phyloP scores from a whole-genome alignment of 148 eudicot genomes.

The Chenopodium suecicum region DNA sequence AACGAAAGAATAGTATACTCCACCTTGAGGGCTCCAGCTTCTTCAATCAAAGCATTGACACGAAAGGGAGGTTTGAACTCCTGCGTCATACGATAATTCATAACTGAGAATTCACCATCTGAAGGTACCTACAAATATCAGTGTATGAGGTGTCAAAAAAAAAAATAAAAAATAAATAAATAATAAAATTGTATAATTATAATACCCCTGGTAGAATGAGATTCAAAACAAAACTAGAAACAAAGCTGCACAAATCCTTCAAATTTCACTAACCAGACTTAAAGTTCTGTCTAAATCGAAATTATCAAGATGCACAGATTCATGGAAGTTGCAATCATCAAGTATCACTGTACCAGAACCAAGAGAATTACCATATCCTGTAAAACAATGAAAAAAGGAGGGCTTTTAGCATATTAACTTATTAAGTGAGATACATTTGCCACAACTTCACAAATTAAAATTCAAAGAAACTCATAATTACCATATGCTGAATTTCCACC shows the following conservation, averaged over 20 bases:
- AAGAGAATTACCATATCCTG: constrained; percentile 69
- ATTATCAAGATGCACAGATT: constrained; percentile 91
- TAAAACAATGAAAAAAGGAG: constrained; percentile 8
- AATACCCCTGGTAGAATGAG: not conserved
- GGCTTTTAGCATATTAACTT: constrained; percentile 1
- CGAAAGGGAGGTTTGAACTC: constrained; percentile 95
- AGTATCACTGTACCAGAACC: constrained; percentile 84
- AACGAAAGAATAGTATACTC: constrained; percentile 2
- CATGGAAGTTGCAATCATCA: constrained; percentile 96
- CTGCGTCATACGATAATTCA: constrained; percentile 98
- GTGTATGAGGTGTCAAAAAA: too few species aligned
- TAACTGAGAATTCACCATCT: constrained; percentile 96
- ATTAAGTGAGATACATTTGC: not conserved
- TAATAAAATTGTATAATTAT: not conserved
- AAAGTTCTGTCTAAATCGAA: constrained; percentile 84
- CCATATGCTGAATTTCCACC: constrained; percentile 70
- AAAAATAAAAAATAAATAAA: not conserved
- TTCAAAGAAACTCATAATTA: constrained; percentile 30
- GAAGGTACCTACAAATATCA: constrained; percentile 62
- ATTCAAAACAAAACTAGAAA: constrained; percentile 14
- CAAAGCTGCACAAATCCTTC: constrained; percentile 9
- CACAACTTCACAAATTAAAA: constrained; percentile 13
- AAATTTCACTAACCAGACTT: constrained; percentile 60
- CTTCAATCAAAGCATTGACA: constrained; percentile 77
- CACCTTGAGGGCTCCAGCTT: constrained; percentile 91